Evolutionary conservation across 176 grass and related monocot genomes (phyloP).

Genomic region (Musa troglodytarum): DNA sequence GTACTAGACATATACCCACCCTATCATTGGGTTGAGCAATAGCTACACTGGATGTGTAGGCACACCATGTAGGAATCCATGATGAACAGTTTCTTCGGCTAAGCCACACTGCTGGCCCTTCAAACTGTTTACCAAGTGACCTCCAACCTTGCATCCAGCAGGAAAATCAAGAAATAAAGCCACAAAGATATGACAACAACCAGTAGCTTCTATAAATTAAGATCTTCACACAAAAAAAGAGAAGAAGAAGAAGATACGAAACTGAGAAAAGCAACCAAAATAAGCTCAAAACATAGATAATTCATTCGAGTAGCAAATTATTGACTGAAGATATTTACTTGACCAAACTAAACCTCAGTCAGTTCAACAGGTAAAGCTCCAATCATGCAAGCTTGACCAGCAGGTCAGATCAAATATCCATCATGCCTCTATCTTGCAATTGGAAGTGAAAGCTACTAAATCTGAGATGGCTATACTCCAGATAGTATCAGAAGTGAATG

Average conservation of each 20-base stretch:
- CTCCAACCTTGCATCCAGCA: slow-evolving; percentile 69
- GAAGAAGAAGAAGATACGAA: background rate
- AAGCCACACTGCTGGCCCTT: slow-evolving; percentile 54
- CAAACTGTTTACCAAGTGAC: slow-evolving; percentile 74
- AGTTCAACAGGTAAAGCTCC: background rate
- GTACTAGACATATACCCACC: slow-evolving; percentile 31
- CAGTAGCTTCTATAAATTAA: background rate
- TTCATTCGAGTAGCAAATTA: background rate
- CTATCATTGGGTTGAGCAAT: slow-evolving; percentile 65
- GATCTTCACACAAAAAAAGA: background rate
- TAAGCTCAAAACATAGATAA: background rate
- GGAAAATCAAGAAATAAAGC: slow-evolving; percentile 18
- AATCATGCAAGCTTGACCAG: background rate
- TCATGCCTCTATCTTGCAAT: background rate
- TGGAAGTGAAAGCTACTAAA: background rate
- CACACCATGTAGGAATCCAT: slow-evolving; percentile 79
- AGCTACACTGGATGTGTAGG: slow-evolving; percentile 75
- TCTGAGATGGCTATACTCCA: background rate
- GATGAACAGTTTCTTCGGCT: slow-evolving; percentile 58
- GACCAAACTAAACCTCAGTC: background rate
- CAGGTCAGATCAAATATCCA: background rate
- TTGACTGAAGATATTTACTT: background rate
- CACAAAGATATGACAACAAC: slow-evolving; percentile 2
- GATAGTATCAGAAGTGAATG: background rate
- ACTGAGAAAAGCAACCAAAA: background rate